These are phyloP conservation scores for Xylaria longipes DNA, from an alignment of 495 filamentous ascomycete species.

Conservation along the genomic window DNA sequence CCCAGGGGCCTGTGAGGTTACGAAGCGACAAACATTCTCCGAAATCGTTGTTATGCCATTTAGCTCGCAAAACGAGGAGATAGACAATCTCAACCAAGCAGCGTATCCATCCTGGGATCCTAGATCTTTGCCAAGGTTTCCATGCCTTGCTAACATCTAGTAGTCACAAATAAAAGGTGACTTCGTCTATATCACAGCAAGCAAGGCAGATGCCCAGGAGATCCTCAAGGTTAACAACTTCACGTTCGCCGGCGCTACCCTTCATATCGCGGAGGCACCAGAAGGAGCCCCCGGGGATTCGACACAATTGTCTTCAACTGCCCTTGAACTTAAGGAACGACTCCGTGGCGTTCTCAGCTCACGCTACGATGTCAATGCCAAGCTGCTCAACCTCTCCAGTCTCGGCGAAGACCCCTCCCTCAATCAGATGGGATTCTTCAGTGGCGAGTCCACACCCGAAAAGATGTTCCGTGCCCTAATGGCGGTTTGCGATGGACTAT, in stretches of 20 bases:
- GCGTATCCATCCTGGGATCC: conserved; percentile 43
- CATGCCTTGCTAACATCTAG: conserved; percentile 73
- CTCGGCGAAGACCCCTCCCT: conserved; percentile 73
- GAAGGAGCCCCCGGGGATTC: conserved; percentile 38
- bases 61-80: conserved; percentile 58
- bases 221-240: conserved; percentile 69
- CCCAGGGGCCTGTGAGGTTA: conserved; percentile 49
- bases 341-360: conserved; percentile 65
- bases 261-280: conserved; percentile 56
- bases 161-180: conserved; percentile 77
- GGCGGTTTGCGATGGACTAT: conserved; percentile 75
- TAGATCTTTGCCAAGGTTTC: conserved; percentile 56
- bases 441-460: conserved; percentile 68
- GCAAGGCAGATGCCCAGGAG: conserved; percentile 64
- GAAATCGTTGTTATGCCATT: conserved; percentile 58
- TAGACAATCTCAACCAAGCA: conserved; percentile 43
- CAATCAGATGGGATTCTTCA: conserved; percentile 75
- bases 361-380: conserved; percentile 72
- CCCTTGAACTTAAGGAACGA: conserved; percentile 51
- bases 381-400: conserved; percentile 80
- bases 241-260: conserved; percentile 65
- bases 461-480: conserved; percentile 93
- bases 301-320: conserved; percentile 46
- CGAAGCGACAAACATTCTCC: conserved; percentile 45
- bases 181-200: conserved; percentile 69